Percentiles rank a stretch among this genome's conserved stretches.
Conservation (phyloP, 805 yeast species). For the Barnettozyma populi region DNA sequence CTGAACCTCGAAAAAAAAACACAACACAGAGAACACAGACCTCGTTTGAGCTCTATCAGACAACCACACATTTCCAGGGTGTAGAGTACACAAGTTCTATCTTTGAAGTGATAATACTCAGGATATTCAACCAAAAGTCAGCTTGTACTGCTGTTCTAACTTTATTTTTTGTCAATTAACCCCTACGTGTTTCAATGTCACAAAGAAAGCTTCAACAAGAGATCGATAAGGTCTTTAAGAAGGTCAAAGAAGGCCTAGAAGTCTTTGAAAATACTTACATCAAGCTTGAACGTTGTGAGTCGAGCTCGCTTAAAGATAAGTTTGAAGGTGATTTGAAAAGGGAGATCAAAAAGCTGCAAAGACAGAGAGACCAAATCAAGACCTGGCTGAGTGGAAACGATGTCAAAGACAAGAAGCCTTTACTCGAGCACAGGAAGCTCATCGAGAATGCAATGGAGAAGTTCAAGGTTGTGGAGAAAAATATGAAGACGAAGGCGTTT, state of each 20-base stretch:
- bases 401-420: constrained; percentile 79
- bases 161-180: neutral
- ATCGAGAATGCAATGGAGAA: constrained; percentile 87
- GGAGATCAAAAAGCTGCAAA: constrained; percentile 90
- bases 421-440: constrained; percentile 67
- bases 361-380: constrained; percentile 91
- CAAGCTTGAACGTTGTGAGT: constrained; percentile 74
- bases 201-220: constrained; percentile 53
- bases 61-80: neutral
- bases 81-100: neutral
- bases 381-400: constrained; percentile 91
- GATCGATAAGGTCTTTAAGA: constrained; percentile 88
- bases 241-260: constrained; percentile 86
- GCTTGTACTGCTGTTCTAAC: neutral
- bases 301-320: constrained; percentile 87
- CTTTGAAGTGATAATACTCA: too few relatives aligned
- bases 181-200: constrained; percentile 29
- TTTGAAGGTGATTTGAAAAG: constrained; percentile 88
- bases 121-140: too few relatives aligned
- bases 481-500: constrained; percentile 89
- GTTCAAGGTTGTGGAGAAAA: constrained; percentile 90
- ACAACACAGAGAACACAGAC: neutral
- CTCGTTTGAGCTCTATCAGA: neutral
- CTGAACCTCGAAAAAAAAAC: neutral
- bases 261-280: constrained; percentile 83